Conservation (phyloP, 169 alveolate genomes). For the Eimeria praecox region DNA sequence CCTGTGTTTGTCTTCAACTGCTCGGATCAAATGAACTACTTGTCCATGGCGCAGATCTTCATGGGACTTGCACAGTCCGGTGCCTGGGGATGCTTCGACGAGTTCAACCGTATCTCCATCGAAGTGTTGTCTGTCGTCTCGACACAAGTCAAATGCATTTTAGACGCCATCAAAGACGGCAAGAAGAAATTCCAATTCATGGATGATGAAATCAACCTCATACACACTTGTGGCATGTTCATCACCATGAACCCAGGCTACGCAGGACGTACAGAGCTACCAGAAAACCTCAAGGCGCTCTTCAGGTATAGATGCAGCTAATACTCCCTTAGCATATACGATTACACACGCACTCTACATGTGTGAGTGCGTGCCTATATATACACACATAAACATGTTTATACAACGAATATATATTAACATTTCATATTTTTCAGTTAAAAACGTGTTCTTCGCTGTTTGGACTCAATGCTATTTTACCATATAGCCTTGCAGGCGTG, state of each 20-base stretch:
- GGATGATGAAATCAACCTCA: conserved; percentile 88
- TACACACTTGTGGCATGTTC: conserved; percentile 93
- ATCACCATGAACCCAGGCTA: conserved; percentile 98
- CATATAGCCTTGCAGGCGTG: too few species aligned
- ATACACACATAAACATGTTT: too few species aligned
- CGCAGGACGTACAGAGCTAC: conserved; percentile 97
- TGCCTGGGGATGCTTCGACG: conserved; percentile 98
- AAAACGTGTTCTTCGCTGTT: too few species aligned
- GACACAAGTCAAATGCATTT: conserved; percentile 87
- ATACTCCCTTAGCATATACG: not conserved
- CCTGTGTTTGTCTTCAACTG: conserved; percentile 97
- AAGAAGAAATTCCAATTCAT: conserved; percentile 68
- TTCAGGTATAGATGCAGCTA: conserved; percentile 93
- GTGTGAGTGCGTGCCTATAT: not conserved
- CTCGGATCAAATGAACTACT: conserved; percentile 96
- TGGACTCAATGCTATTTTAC: too few species aligned
- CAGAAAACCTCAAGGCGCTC: conserved; percentile 95
- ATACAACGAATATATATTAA: too few species aligned
- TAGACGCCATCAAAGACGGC: conserved; percentile 64
- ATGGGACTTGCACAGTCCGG: conserved; percentile 94
- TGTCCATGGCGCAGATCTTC: conserved; percentile 98
- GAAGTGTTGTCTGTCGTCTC: conserved; percentile 97
- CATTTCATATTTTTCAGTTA: too few species aligned
- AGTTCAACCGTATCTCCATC: conserved; percentile 95
- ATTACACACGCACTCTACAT: not conserved